Evolutionary conservation across 2,329 filamentous ascomycete species (phyloP).

Genomic region (Xylaria sp.): DNA sequence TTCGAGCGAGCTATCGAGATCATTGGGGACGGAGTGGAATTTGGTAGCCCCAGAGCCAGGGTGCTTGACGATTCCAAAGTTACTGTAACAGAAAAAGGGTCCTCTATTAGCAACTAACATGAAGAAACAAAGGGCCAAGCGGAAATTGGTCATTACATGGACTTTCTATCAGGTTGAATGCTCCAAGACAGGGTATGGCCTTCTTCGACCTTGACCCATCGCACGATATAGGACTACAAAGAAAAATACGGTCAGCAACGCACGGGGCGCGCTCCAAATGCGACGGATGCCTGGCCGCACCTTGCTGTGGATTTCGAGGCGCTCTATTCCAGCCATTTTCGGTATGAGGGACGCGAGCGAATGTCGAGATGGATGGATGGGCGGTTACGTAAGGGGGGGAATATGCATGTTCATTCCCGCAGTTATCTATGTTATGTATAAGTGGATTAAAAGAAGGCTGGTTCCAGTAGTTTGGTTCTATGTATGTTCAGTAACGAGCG

Average conservation of each 20-base stretch:
- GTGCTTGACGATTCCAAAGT: conserved; percentile 98
- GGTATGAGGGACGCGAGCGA: conserved; percentile 1
- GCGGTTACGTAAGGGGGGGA: conserved; percentile 26
- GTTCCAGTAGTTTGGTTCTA: not conserved
- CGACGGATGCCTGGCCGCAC: conserved; percentile 58
- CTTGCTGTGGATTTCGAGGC: conserved; percentile 97
- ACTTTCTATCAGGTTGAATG: conserved; percentile 97
- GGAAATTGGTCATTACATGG: conserved; percentile 68
- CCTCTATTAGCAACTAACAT: conserved; percentile 10
- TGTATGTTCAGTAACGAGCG: conserved; percentile 1
- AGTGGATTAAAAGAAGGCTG: not conserved
- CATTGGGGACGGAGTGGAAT: conserved; percentile 57
- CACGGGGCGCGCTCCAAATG: conserved; percentile 31
- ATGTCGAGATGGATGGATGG: not conserved
- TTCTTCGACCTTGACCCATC: conserved; percentile 92
- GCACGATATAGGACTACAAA: conserved; percentile 90
- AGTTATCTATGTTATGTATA: not conserved
- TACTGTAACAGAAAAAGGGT: conserved; percentile 59
- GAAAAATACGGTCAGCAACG: conserved; percentile 22
- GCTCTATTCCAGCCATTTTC: conserved; percentile 91
- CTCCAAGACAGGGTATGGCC: conserved; percentile 97
- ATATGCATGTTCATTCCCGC: conserved; percentile 18
- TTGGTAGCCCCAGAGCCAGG: conserved; percentile 75
- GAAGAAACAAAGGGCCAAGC: not conserved
- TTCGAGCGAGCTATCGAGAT: conserved; percentile 59